phyloP scores from a whole-genome alignment of 2,329 filamentous ascomycete genomes.

The Epicoccum sorghinum region DNA sequence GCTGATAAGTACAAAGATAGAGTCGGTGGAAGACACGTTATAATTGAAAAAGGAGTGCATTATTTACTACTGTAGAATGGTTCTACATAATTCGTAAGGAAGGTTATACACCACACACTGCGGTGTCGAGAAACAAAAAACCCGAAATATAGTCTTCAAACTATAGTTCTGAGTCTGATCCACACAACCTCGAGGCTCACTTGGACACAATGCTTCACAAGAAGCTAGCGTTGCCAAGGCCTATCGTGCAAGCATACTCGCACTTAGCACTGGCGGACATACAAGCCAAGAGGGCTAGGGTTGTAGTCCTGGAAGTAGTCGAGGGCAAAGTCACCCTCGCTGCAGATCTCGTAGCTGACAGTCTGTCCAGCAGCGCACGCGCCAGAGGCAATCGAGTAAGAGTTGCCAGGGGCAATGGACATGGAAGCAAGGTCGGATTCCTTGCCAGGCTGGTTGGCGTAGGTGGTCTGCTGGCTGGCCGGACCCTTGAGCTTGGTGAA shows the following conservation, averaged over 20 bases:
- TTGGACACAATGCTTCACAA: constrained; percentile 4
- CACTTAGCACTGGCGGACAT: constrained; percentile 34
- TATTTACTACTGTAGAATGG: constrained; percentile 2
- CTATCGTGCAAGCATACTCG: neutral
- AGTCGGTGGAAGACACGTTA: no score
- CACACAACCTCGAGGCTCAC: constrained; percentile 10
- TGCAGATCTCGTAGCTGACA: constrained; percentile 61
- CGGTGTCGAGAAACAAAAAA: neutral
- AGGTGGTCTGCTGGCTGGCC: constrained; percentile 60
- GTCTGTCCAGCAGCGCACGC: constrained; percentile 60
- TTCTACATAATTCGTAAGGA: constrained; percentile 6
- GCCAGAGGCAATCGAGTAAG: constrained; percentile 61
- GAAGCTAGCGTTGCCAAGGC: constrained; percentile 12
- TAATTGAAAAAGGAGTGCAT: neutral
- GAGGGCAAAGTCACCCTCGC: constrained; percentile 57
- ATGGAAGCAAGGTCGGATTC: constrained; percentile 52
- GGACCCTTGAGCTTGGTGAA: constrained; percentile 58
- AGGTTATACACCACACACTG: neutral
- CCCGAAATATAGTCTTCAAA: neutral
- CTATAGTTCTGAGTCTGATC: neutral
- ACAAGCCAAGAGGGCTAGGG: constrained; percentile 51
- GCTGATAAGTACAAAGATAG: no score
- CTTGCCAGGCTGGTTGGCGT: constrained; percentile 56
- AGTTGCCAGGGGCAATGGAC: constrained; percentile 57
- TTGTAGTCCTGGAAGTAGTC: constrained; percentile 71